These are phyloP conservation scores for Phaeotremella fagi DNA, from an alignment of 768 basidiomycete genomes.

Conservation along the genomic window DNA sequence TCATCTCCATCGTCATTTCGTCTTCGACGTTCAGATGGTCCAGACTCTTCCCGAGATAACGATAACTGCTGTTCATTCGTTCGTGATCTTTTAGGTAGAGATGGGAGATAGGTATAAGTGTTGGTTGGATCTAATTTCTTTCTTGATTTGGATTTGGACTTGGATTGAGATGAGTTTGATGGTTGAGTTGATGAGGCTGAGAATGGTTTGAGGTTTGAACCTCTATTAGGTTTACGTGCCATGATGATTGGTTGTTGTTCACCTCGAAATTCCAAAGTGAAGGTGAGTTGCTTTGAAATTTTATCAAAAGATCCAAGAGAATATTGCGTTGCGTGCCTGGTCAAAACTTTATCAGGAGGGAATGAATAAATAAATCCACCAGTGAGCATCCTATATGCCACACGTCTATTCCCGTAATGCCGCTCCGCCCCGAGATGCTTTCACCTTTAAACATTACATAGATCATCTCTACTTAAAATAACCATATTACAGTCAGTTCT, in stretches of 20 bases:
- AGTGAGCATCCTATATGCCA: too few relatives aligned
- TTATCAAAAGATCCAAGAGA: too few relatives aligned
- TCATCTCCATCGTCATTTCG: conserved; percentile 27
- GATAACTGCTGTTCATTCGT: conserved; percentile 26
- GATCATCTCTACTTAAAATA: too few relatives aligned
- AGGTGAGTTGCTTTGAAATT: not conserved
- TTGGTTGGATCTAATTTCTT: conserved; percentile 19
- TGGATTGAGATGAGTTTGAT: not conserved
- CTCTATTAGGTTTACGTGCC: conserved; percentile 15
- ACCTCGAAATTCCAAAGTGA: too few relatives aligned
- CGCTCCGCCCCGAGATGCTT: too few relatives aligned
- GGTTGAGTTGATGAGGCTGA: conserved; percentile 7
- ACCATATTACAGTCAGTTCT: not conserved
- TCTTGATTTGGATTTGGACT: conserved; percentile 5
- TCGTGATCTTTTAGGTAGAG: conserved; percentile 35
- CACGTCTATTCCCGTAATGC: too few relatives aligned
- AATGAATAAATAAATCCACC: too few relatives aligned
- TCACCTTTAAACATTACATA: too few relatives aligned
- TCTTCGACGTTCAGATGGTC: conserved; percentile 7
- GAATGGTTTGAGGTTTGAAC: conserved; percentile 2
- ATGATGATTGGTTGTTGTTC: too few relatives aligned
- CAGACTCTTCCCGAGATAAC: conserved; percentile 28
- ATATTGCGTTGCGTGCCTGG: too few relatives aligned
- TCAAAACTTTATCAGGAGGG: too few relatives aligned
- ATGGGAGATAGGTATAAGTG: conserved; percentile 38